Percentiles rank a stretch among this genome's conserved stretches.
phyloP scores from a whole-genome alignment of 139 green algal genomes.

The Chlorella vulgaris region DNA sequence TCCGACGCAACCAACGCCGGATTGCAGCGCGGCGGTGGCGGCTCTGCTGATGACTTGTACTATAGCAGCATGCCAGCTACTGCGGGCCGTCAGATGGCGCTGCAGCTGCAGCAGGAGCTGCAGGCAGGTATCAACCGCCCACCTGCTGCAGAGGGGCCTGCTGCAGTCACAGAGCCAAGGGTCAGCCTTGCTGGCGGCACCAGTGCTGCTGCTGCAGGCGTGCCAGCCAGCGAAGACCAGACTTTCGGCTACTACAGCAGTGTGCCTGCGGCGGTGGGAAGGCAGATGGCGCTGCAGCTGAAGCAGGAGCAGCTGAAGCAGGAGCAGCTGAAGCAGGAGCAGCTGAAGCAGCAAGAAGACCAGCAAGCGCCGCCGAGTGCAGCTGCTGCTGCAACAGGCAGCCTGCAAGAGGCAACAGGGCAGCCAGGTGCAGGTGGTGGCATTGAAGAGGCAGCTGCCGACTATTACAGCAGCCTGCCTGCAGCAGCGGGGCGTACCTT shows the following conservation, averaged over 20 bases:
- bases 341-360: no score
- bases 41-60: background rate
- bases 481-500: conserved; percentile 15
- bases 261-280: conserved; percentile 10
- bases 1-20: no score
- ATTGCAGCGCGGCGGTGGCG: no score
- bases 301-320: background rate
- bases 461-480: conserved; percentile 28
- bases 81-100: conserved; percentile 9
- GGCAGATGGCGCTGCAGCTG: conserved; percentile 11
- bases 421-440: no score
- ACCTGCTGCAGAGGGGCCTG: background rate
- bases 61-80: conserved; percentile 32
- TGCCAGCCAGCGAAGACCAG: background rate
- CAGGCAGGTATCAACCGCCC: background rate
- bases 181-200: background rate
- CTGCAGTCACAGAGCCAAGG: no score
- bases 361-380: no score
- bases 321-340: no score
- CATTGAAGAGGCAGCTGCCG: background rate
- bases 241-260: conserved; percentile 16
- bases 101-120: conserved; percentile 3
- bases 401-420: no score
- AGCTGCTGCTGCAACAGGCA: no score
- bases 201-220: no score